A percentile compares a stretch with the other conserved stretches of the same genome.
phyloP scores from a whole-genome alignment of 2,329 filamentous ascomycete genomes.

The Ciborinia camelliae region DNA sequence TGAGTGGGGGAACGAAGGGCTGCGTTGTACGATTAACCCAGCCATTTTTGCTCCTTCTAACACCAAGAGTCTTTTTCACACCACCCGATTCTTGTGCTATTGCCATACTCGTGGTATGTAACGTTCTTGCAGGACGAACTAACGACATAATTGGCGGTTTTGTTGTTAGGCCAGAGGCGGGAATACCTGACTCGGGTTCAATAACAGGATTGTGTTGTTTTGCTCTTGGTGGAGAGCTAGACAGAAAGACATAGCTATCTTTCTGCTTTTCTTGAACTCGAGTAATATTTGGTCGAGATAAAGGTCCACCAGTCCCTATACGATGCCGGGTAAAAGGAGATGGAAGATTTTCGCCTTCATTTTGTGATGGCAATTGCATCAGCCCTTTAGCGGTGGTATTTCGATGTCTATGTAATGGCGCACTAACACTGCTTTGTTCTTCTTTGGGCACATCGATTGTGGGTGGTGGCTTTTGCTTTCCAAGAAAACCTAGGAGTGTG shows the following conservation, averaged over 20 bases:
- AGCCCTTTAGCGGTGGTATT: not conserved
- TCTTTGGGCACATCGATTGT: not conserved
- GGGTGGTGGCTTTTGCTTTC: conserved; percentile 22
- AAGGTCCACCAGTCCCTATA: conserved; percentile 21
- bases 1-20: conserved; percentile 33
- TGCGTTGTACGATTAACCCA: conserved; percentile 40
- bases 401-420: conserved; percentile 12
- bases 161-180: conserved; percentile 18
- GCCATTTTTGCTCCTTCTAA: conserved; percentile 47
- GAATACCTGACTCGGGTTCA: conserved; percentile 18
- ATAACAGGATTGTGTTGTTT: conserved; percentile 17
- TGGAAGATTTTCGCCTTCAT: not conserved
- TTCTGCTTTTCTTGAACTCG: conserved; percentile 22
- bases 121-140: conserved; percentile 29
- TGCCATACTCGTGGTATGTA: conserved; percentile 32
- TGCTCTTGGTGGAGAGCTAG: conserved; percentile 33
- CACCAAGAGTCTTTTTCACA: conserved; percentile 47
- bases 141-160: conserved; percentile 29
- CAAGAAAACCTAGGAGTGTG: conserved; percentile 32
- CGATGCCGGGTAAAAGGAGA: conserved; percentile 28
- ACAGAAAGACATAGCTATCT: conserved; percentile 35
- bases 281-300: conserved; percentile 26
- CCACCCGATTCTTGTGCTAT: conserved; percentile 21
- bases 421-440: not conserved
- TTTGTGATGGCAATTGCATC: not conserved